Base-by-base conservation (phyloP, 371 early-diverging fungal genomes). In the Mortierella sp. region DNA sequence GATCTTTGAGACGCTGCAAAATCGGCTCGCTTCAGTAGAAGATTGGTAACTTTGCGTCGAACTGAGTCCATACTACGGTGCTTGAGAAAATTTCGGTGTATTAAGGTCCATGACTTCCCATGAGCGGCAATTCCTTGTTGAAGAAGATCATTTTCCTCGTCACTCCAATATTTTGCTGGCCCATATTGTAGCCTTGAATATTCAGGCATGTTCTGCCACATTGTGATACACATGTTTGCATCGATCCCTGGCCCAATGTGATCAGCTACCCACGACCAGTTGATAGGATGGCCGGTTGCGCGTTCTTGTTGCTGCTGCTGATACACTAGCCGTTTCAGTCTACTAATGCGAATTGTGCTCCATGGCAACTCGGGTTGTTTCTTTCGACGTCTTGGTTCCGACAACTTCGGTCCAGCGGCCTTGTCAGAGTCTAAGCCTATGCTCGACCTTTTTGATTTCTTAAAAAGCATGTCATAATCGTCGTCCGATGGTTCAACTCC, bases 231-330 rank as follows among this genome's bases (percentile, higher is more conserved):
- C 61, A 64, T 68, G 54, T 45, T 55, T 29, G 62, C 68, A 42
- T 67, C 64, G 34, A 74, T 55, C 5, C 70, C 75, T n/a, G 80
- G 75, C 10, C 75, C 80, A 57, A 80, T 80, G 22, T 80, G 80
- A 8, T 80, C 75, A 3, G 80, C 80, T 9, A 74, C 61, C 80
- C 80, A 80, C 17, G 29, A 1, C 80, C 80, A 80, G 45, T 80
- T 64, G 35, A 80, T 57, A 0, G 70, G 19, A 0, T 61, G 66
- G 1, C 64, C 61, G 1, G 71, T 49, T 2, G 35, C 28, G 0
- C 60, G 45, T 13, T 58, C 63, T 9, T 64, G 75, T 3, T 56
- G 65, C 23, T 63, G 67, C 26, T 80, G 80, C 43, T 80, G 75
- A 13, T 32, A 37, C 15, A 80, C 71, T 2, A 80, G 56, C 19